A percentile compares a stretch with the other conserved stretches of the same genome.
Evolutionary conservation across 2,329 filamentous ascomycete genomes (phyloP).

Genomic region (Pleomassaria siparia): DNA sequence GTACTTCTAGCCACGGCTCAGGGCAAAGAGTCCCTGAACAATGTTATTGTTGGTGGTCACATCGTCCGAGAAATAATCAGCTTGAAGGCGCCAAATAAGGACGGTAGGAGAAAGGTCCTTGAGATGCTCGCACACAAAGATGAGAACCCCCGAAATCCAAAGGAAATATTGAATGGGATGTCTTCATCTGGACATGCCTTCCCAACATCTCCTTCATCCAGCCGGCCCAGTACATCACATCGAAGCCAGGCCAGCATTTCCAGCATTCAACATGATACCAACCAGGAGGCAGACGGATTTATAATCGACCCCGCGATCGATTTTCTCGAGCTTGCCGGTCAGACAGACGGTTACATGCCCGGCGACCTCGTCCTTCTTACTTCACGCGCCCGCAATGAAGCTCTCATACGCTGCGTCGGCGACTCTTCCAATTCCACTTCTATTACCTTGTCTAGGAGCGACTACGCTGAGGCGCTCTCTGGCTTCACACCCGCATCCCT

Average conservation of each 20-base stretch:
- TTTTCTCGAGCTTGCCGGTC: constrained; percentile 87
- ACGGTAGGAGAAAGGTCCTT: constrained; percentile 79
- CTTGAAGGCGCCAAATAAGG: constrained; percentile 89
- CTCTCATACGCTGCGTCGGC: constrained; percentile 78
- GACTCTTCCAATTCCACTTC: constrained; percentile 35
- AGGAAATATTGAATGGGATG: constrained; percentile 17
- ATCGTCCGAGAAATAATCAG: constrained; percentile 89
- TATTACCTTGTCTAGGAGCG: constrained; percentile 67
- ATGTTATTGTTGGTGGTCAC: constrained; percentile 85
- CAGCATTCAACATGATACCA: constrained; percentile 41
- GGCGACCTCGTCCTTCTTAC: constrained; percentile 87
- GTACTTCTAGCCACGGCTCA: constrained; percentile 89
- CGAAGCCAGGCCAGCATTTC: constrained; percentile 46
- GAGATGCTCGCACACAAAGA: constrained; percentile 68
- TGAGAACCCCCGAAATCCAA: constrained; percentile 25
- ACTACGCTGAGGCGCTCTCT: constrained; percentile 82
- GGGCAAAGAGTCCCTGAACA: constrained; percentile 89
- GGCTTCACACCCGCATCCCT: constrained; percentile 95
- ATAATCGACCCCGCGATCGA: constrained; percentile 76
- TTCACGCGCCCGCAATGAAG: constrained; percentile 85
- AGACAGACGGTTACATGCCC: constrained; percentile 97
- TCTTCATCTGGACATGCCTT: constrained; percentile 34
- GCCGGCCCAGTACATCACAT: constrained; percentile 47
- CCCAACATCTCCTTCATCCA: constrained; percentile 50
- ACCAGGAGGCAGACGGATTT: constrained; percentile 57